Percentiles rank a stretch among this genome's conserved stretches.
These are phyloP conservation scores for Haberlea rhodopensis DNA, from an alignment of 257 asterid species.

Conservation along the genomic window DNA sequence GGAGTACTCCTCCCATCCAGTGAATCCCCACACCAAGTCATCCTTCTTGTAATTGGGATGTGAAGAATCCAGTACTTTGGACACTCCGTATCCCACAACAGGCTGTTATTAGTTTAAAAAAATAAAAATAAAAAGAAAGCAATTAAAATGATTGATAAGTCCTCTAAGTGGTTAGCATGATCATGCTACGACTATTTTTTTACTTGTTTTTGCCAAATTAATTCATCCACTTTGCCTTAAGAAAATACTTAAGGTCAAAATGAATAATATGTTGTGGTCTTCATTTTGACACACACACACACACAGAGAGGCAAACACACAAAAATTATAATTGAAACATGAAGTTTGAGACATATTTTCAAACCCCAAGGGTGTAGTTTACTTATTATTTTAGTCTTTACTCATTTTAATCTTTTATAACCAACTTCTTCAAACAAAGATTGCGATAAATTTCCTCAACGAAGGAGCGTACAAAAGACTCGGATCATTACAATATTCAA, in stretches of 20 bases:
- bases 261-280: not conserved
- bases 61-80: constrained; percentile 32
- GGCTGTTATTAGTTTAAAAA: constrained; percentile 21
- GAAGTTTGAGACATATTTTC: not conserved
- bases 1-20: constrained; percentile 43
- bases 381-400: too few relatives aligned
- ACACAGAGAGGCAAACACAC: not conserved
- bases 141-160: not conserved
- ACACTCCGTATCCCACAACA: constrained; percentile 34
- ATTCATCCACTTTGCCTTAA: not conserved
- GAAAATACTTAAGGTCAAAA: not conserved
- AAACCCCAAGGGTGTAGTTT: too few relatives aligned
- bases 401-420: too few relatives aligned
- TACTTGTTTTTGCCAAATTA: not conserved
- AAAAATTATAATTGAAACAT: too few relatives aligned
- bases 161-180: not conserved
- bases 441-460: too few relatives aligned
- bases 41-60: constrained; percentile 34
- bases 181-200: not conserved
- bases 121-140: not conserved
- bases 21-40: constrained; percentile 36
- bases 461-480: too few relatives aligned
- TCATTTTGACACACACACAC: not conserved
- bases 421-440: too few relatives aligned
- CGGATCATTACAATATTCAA: too few relatives aligned